These are phyloP conservation scores for Xylariaceae sp. DNA, from an alignment of 2,329 filamentous ascomycete species.

Conservation along the genomic window DNA sequence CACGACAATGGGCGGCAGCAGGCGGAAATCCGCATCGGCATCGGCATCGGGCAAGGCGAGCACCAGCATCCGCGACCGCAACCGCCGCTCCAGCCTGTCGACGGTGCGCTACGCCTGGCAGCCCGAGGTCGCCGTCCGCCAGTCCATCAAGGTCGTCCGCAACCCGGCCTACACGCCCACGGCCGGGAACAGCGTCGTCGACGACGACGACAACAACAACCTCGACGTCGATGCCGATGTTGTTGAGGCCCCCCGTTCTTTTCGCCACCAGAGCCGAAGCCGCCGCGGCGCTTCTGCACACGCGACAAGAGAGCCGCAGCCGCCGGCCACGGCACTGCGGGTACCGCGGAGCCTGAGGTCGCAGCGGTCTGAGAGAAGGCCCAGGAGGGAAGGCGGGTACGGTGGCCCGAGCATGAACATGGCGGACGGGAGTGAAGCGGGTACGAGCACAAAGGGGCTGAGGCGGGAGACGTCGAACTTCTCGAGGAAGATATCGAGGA, in stretches of 20 bases:
- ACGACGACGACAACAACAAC: not conserved
- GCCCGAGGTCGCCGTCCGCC: constrained; percentile 21
- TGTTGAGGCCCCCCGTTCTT: too few relatives aligned
- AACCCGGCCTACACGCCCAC: constrained; percentile 18
- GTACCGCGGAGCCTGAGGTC: constrained; percentile 7
- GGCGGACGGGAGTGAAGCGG: too few relatives aligned
- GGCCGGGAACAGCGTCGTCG: constrained; percentile 2
- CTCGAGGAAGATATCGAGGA: constrained; percentile 16
- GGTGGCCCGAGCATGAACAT: too few relatives aligned
- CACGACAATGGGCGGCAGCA: too few relatives aligned
- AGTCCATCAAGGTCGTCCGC: constrained; percentile 16
- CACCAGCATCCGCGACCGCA: constrained; percentile 18
- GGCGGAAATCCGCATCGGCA: constrained; percentile 1
- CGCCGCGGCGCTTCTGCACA: too few relatives aligned
- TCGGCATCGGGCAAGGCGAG: too few relatives aligned
- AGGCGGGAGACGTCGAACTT: constrained; percentile 18
- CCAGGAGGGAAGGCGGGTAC: not conserved
- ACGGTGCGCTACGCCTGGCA: constrained; percentile 20
- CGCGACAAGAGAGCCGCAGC: constrained; percentile 8
- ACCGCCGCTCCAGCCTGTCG: constrained; percentile 17
- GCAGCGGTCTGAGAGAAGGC: too few relatives aligned
- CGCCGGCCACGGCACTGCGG: constrained; percentile 9
- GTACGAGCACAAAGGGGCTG: too few relatives aligned
- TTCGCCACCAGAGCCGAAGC: too few relatives aligned
- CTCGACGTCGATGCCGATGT: not conserved